phyloP scores from a whole-genome alignment of 2,329 filamentous ascomycete species.

The Fusarium kyushuense region DNA sequence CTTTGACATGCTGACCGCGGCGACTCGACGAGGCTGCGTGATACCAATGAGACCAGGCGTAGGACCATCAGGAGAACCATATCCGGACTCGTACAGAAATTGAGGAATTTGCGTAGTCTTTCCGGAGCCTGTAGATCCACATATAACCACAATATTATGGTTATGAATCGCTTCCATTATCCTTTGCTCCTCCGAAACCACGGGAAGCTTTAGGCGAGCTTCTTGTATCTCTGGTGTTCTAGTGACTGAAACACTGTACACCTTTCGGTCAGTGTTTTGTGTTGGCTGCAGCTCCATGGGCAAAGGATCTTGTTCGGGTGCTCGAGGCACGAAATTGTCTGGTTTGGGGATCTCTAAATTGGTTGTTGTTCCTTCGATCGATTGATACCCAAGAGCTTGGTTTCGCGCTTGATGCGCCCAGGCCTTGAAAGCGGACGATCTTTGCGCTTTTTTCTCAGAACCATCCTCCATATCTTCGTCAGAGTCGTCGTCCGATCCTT shows the following conservation, averaged over 20 bases:
- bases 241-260: conserved; percentile 78
- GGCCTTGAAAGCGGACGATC: conserved; percentile 82
- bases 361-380: conserved; percentile 58
- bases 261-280: conserved; percentile 73
- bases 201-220: conserved; percentile 82
- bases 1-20: conserved; percentile 96
- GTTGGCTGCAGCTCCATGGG: conserved; percentile 74
- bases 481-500: conserved; percentile 52
- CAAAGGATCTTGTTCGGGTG: conserved; percentile 76
- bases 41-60: conserved; percentile 94
- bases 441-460: conserved; percentile 49
- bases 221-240: conserved; percentile 81
- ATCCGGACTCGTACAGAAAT: conserved; percentile 94
- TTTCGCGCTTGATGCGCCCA: conserved; percentile 93
- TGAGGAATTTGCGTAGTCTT: conserved; percentile 98
- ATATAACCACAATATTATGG: conserved; percentile 89
- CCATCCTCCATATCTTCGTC: conserved; percentile 51
- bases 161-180: conserved; percentile 99
- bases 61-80: conserved; percentile 80
- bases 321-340: conserved; percentile 74
- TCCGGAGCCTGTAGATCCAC: conserved; percentile 94
- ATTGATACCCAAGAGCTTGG: conserved; percentile 77
- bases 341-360: conserved; percentile 66
- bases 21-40: conserved; percentile 93
- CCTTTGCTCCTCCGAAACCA: conserved; percentile 94